Conservation (phyloP, 192 early-diverging fungal genomes). For the Martensiomyces pterosporus region DNA sequence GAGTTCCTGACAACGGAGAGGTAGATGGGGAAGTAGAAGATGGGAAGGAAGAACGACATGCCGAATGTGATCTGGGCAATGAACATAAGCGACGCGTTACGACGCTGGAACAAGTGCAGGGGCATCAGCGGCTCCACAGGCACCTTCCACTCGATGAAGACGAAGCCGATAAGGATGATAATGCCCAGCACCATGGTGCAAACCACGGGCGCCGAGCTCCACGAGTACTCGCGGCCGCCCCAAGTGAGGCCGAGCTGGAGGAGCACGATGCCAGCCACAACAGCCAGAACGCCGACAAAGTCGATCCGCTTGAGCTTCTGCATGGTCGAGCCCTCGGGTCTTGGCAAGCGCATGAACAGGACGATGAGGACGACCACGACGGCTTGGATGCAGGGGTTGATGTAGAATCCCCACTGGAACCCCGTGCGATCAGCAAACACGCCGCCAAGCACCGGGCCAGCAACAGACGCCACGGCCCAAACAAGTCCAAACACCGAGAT, state of each 20-base stretch:
- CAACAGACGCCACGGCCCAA: conserved; percentile 56
- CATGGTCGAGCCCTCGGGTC: conserved; percentile 17
- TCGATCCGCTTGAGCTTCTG: conserved; percentile 65
- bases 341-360: conserved; percentile 40
- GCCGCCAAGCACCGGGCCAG: conserved; percentile 58
- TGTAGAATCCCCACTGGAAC: conserved; percentile 58
- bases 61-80: conserved; percentile 28
- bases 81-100: conserved; percentile 29
- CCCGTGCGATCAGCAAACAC: conserved; percentile 54
- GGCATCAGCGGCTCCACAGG: conserved; percentile 65
- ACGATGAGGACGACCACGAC: conserved; percentile 45
- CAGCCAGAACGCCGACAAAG: conserved; percentile 54
- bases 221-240: conserved; percentile 62
- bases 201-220: conserved; percentile 53
- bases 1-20: conserved; percentile 62
- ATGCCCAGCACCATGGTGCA: conserved; percentile 32
- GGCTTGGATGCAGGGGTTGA: conserved; percentile 47
- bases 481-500: conserved; percentile 53
- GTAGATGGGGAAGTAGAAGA: conserved; percentile 61
- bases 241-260: conserved; percentile 69
- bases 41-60: conserved; percentile 30
- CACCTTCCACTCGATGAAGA: conserved; percentile 57
- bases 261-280: conserved; percentile 57
- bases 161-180: conserved; percentile 44
- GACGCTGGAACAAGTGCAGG: conserved; percentile 53